Evolutionary conservation across 768 basidiomycete species (phyloP), one percentile per base, ranked within the genome.

Genomic region (Cystobasidium onofrii): DNA sequence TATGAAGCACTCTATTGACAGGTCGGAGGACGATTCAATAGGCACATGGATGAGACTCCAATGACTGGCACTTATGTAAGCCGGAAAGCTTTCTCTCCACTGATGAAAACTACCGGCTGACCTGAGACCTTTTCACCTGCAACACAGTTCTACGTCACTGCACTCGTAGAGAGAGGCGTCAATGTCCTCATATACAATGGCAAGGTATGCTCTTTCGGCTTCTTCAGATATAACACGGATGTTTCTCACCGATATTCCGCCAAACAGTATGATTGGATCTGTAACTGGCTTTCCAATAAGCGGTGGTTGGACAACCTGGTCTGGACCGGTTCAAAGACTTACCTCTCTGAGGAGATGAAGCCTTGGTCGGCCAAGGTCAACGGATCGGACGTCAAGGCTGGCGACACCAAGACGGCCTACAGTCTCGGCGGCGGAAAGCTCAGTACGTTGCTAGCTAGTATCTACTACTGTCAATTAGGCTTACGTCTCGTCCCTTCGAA

Each of bases 121-220:
- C n/a, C n/a, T n/a, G n/a, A 39, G 9, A 64, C 25, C 9, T 27
- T 4, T 15, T 18, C 25, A 34, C 39, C 41, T 65, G 7, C 31
- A 27, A 44, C 20, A 29, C 50, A 75, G 41, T 62, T 62, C 46
- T 71, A 57, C 50, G 64, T 64, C 41, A 69, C 66, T 69, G 66
- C 66, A 4, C 66, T 69, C 52, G 66, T 69, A 1, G 66, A 69
- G 44, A 46, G 66, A 50, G 66, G 66, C 2, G 50, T 69, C 46
- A 31, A 69, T 54, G 66, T 69, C 27, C 66, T 69, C 50, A 69
- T 69, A 46, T 69, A 69, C 15, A 46, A 69, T 50, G 66, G 63
- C 6, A 64, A 64, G 57, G 57, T 60, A 60, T 20, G 57, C 39
- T 15, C 39, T 6, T 39, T 15, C 15, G 39, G 39, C 15, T 39